Percentiles rank a stretch among this genome's conserved stretches.
Conservation (phyloP, 305 asterid genomes). For the Plantago lanceolata region DNA sequence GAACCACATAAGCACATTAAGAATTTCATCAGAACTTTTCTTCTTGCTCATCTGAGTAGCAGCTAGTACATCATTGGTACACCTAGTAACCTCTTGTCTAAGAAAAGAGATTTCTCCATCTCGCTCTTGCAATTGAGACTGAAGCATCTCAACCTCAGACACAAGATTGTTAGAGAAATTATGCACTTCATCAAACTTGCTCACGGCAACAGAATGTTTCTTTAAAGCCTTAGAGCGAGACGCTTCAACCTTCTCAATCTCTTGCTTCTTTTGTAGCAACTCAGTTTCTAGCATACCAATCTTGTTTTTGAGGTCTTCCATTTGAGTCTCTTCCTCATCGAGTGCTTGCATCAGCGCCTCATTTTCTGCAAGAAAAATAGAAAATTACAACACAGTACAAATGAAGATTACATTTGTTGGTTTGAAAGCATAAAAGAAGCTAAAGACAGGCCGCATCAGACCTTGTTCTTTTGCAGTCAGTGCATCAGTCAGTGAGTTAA, state of each 20-base stretch:
- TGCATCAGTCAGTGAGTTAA: constrained; percentile 53
- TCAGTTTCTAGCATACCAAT: constrained; percentile 55
- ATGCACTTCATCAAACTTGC: constrained; percentile 95
- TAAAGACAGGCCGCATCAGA: constrained; percentile 28
- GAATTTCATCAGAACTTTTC: constrained; percentile 62
- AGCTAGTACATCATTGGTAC: constrained; percentile 78
- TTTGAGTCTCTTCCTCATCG: constrained; percentile 85
- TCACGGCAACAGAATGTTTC: constrained; percentile 89
- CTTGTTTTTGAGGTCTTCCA: constrained; percentile 74
- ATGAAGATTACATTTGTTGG: constrained; percentile 16
- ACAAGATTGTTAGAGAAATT: constrained; percentile 73
- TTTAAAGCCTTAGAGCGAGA: constrained; percentile 86
- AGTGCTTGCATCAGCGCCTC: constrained; percentile 93
- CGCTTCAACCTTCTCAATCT: constrained; percentile 76
- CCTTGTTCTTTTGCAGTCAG: constrained; percentile 94
- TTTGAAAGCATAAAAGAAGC: constrained; percentile 20
- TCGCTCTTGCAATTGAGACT: constrained; percentile 82
- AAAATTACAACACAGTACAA: constrained; percentile 18
- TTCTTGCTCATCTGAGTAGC: constrained; percentile 63
- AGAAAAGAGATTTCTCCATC: constrained; percentile 92
- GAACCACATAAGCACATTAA: constrained; percentile 64
- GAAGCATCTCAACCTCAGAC: constrained; percentile 95
- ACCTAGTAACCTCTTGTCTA: constrained; percentile 94
- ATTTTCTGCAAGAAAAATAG: constrained; percentile 51
- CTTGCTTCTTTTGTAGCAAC: constrained; percentile 63